Base-by-base conservation (phyloP, 2,329 filamentous ascomycete genomes). In the Periconia sp. region DNA sequence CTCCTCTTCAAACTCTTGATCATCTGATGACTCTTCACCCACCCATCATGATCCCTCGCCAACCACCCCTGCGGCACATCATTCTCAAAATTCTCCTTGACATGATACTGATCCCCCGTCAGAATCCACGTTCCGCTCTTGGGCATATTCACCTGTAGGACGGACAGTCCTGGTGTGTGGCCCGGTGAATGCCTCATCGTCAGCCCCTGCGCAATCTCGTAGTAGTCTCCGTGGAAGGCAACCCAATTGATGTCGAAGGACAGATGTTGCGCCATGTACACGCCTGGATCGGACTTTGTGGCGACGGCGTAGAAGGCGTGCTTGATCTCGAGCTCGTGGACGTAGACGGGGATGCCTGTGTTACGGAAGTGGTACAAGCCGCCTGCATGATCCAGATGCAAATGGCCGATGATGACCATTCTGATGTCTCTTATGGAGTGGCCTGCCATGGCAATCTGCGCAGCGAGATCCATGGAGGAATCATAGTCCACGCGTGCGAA, bases 81-180 rank as follows among this genome's bases (percentile, higher is more conserved):
- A n/a, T 59, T 47, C 22, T 63, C 49, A 24, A 47, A 69, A 21
- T 71, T 71, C 54, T 71, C 68, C 36, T 52, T 53, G 2, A 71
- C 66, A 39, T 71, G 66, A 37, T 70, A 68, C 53, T 65, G 63
- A 51, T 71, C 68, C 15, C 64, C 65, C 11, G 66, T 70, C 49
- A 69, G 68, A 30, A 71, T 61, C 63, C 60, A 69, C 2, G 65
- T 68, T 15, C 69, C 68, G 18, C 45, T 54, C 18, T 68, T 52
- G 31, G 50, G 56, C 45, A 71, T 35, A 38, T 71, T 72, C 24
- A 70, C 54, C 47, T 71, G 69, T 59, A 71, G 52, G 30, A 70
- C 61, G 23, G 43, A 50, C 15, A 71, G 37, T 1, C 69, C 67
- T 0, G 65, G 67, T 2, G 68, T 70, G 39, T 71, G 68, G 11